phyloP scores from a whole-genome alignment of 1,284 basidiomycete species.

The Flammula alnicola region DNA sequence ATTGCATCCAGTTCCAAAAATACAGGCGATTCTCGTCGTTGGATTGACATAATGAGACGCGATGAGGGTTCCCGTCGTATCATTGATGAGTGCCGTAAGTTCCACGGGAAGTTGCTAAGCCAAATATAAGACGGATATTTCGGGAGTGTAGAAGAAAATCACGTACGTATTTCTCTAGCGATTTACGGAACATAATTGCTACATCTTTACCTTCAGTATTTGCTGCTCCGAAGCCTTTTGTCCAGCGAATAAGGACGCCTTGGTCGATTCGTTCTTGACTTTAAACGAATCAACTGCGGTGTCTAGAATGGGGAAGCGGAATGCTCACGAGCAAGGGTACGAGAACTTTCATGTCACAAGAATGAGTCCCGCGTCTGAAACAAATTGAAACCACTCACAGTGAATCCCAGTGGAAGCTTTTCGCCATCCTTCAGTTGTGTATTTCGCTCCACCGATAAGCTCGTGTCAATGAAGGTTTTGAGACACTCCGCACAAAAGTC shows the following conservation, averaged over 20 bases:
- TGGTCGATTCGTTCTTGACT: slow-evolving; percentile 95
- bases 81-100: slow-evolving; percentile 91
- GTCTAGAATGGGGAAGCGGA: not conserved
- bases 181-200: slow-evolving; percentile 88
- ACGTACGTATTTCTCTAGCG: slow-evolving; percentile 76
- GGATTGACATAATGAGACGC: slow-evolving; percentile 97
- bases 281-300: slow-evolving; percentile 8
- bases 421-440: slow-evolving; percentile 70
- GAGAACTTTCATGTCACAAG: slow-evolving; percentile 68
- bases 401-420: slow-evolving; percentile 89
- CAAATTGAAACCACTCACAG: slow-evolving; percentile 56
- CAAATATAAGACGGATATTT: slow-evolving; percentile 8
- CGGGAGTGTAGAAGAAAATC: not conserved
- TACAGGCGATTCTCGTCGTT: slow-evolving; percentile 90
- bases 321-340: slow-evolving; percentile 84
- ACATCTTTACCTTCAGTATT: slow-evolving; percentile 95
- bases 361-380: slow-evolving; percentile 9
- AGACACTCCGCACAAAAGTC: slow-evolving; percentile 98
- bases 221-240: slow-evolving; percentile 94
- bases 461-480: slow-evolving; percentile 86
- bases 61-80: slow-evolving; percentile 85
- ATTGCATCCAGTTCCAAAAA: slow-evolving; percentile 98
- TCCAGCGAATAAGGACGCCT: slow-evolving; percentile 96
- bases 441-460: slow-evolving; percentile 63
- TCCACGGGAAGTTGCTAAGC: slow-evolving; percentile 71